Percentiles rank a stretch among this genome's conserved stretches.
These are phyloP conservation scores for Sclerotinia minor DNA, from an alignment of 2,329 filamentous ascomycete genomes.

Conservation along the genomic window DNA sequence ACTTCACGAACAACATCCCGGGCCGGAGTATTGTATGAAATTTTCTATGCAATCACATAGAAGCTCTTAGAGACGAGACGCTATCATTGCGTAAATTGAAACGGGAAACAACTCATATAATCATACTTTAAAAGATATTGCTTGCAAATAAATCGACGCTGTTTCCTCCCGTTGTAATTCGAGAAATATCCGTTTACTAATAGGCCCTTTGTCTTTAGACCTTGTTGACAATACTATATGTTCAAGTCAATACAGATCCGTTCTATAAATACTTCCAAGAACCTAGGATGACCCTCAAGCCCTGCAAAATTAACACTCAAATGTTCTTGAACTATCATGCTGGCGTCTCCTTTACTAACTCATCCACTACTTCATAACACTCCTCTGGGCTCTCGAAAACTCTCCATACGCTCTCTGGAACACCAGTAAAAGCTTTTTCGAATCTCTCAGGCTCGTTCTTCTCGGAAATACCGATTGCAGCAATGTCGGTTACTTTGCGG, in stretches of 20 bases:
- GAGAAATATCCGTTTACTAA: neutral
- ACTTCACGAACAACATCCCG: constrained; percentile 14
- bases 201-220: too few relatives aligned
- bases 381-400: constrained; percentile 79
- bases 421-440: constrained; percentile 74
- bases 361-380: constrained; percentile 48
- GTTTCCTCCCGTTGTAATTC: neutral
- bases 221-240: neutral
- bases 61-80: neutral
- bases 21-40: neutral
- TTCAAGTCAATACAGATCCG: neutral
- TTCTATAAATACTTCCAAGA: neutral
- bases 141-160: neutral
- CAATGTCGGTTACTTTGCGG: constrained; percentile 76
- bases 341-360: constrained; percentile 29
- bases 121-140: neutral
- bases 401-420: constrained; percentile 72
- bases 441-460: constrained; percentile 77
- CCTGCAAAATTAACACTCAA: neutral
- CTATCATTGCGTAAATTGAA: neutral
- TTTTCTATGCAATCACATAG: neutral
- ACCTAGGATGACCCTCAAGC: neutral
- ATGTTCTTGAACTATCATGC: neutral
- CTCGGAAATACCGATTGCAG: constrained; percentile 66
- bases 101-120: neutral